These are phyloP conservation scores for Psilocybe sp. DNA, from an alignment of 768 basidiomycete species.

Conservation along the genomic window DNA sequence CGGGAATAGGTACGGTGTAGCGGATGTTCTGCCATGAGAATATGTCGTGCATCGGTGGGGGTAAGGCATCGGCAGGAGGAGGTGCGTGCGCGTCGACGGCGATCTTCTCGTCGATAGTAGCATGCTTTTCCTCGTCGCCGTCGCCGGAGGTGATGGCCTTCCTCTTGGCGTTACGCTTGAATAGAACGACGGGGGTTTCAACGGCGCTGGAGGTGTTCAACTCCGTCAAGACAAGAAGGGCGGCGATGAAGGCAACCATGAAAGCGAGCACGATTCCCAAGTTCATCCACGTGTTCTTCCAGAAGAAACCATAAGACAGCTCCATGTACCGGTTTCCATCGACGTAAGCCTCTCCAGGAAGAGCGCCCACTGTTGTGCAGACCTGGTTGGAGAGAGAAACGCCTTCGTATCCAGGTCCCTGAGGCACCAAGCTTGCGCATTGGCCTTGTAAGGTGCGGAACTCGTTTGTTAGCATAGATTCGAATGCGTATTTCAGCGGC, in stretches of 20 bases:
- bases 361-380: conserved; percentile 66
- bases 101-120: conserved; percentile 20
- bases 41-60: conserved; percentile 43
- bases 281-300: conserved; percentile 43
- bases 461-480: conserved; percentile 77
- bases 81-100: conserved; percentile 18
- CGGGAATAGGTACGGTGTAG: conserved; percentile 63
- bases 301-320: conserved; percentile 45
- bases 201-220: conserved; percentile 37
- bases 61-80: conserved; percentile 5
- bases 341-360: conserved; percentile 54
- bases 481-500: conserved; percentile 36
- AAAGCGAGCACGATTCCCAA: conserved; percentile 72
- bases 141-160: conserved; percentile 7
- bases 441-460: conserved; percentile 67
- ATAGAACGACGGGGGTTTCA: conserved; percentile 48
- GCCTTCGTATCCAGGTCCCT: conserved; percentile 59
- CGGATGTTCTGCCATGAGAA: conserved; percentile 81
- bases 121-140: conserved; percentile 20
- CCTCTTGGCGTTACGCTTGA: conserved; percentile 52
- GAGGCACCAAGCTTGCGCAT: conserved; percentile 58
- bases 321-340: conserved; percentile 52
- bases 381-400: conserved; percentile 63
- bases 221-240: conserved; percentile 62
- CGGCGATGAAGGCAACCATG: conserved; percentile 40